Conservation (phyloP, 257 asterid species). For the Solanum phureja region DNA sequence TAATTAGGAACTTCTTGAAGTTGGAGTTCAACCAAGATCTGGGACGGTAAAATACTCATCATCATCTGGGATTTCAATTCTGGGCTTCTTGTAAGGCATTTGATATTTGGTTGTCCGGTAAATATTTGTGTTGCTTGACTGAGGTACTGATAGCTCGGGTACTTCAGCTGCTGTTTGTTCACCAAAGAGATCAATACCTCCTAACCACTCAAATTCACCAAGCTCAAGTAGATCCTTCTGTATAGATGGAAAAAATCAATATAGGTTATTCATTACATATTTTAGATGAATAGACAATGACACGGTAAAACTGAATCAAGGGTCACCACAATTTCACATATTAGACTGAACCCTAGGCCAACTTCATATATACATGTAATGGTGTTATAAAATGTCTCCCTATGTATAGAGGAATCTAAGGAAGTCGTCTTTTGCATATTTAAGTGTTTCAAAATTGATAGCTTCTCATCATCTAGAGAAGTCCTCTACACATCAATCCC, state of each 20-base stretch:
- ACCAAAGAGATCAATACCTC: conserved; percentile 52
- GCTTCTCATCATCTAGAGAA: background rate
- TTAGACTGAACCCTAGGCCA: too few relatives aligned
- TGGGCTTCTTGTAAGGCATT: conserved; percentile 60
- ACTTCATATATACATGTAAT: background rate
- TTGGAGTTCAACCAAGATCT: conserved; percentile 64
- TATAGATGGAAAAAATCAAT: background rate
- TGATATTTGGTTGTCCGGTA: conserved; percentile 27
- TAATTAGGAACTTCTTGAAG: background rate
- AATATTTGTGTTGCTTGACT: conserved; percentile 18
- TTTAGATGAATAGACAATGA: background rate
- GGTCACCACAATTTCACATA: too few relatives aligned
- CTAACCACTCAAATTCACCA: conserved; percentile 68
- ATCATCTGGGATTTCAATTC: conserved; percentile 51
- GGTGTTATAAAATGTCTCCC: background rate
- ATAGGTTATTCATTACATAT: background rate
- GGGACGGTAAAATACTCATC: conserved; percentile 82
- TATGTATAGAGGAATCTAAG: background rate
- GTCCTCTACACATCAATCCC: background rate
- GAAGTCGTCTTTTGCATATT: background rate
- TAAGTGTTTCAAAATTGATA: background rate
- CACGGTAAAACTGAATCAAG: background rate
- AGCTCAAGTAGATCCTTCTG: conserved; percentile 89
- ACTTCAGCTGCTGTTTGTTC: conserved; percentile 87
- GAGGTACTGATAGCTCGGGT: conserved; percentile 60